Conservation (phyloP, 495 filamentous ascomycete species). For the Penicillium mononematosum region DNA sequence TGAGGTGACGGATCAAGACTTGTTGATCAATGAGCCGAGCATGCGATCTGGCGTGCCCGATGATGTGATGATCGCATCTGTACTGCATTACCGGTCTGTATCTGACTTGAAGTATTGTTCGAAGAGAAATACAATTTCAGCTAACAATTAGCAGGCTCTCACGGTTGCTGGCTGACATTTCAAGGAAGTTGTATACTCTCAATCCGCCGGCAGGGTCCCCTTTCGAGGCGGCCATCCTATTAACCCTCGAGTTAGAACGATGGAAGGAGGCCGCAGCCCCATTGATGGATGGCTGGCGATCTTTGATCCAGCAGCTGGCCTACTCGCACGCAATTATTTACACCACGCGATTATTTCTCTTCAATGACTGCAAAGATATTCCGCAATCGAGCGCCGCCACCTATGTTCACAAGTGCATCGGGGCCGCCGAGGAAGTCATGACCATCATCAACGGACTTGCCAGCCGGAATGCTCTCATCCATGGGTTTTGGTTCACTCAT, state of each 20-base stretch:
- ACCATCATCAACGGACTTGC: background rate
- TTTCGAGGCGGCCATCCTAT: background rate
- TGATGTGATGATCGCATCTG: slow-evolving; percentile 2
- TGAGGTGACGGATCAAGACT: slow-evolving; percentile 2
- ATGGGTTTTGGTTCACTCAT: slow-evolving; percentile 3
- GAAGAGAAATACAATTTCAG: background rate
- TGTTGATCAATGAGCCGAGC: slow-evolving; percentile 4
- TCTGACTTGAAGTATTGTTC: background rate
- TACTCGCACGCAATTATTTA: slow-evolving; percentile 2
- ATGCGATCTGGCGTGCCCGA: slow-evolving; percentile 3
- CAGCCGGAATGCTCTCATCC: background rate
- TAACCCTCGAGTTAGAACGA: slow-evolving; percentile 1
- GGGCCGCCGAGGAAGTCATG: background rate
- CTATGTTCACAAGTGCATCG: slow-evolving; percentile 1
- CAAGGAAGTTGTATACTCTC: background rate
- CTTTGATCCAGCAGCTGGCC: slow-evolving; percentile 1
- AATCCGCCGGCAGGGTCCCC: background rate
- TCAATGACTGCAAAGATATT: background rate
- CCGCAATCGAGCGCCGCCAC: background rate
- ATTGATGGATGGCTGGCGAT: slow-evolving; percentile 3
- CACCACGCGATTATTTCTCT: background rate
- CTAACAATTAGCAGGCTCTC: background rate
- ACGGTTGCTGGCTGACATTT: background rate
- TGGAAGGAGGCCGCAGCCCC: slow-evolving; percentile 1
- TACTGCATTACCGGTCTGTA: background rate